Evolutionary conservation across 495 filamentous ascomycete species (phyloP).

Genomic region (Xanthoparmelia taractica): DNA sequence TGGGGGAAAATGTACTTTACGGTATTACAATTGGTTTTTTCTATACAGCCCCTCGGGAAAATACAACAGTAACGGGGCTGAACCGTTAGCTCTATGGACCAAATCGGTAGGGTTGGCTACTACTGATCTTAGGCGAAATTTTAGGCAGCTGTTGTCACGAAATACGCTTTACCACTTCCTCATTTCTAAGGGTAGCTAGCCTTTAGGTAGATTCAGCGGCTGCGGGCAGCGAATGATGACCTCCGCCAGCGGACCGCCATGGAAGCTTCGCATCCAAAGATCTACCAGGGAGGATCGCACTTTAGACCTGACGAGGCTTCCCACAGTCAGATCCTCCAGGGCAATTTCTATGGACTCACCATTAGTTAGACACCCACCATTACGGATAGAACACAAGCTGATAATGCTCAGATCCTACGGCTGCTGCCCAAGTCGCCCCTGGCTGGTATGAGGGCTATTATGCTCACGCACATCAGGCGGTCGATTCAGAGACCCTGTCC

Average conservation of each 20-base stretch:
- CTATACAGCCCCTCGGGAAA: too few relatives aligned
- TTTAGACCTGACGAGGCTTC: not conserved
- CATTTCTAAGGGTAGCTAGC: too few relatives aligned
- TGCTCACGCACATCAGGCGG: slow-evolving; percentile 23
- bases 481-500: slow-evolving; percentile 32
- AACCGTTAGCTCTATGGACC: too few relatives aligned
- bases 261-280: not conserved
- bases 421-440: not conserved
- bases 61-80: not conserved
- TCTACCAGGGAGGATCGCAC: not conserved
- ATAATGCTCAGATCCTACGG: not conserved
- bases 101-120: too few relatives aligned
- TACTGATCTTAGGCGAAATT: too few relatives aligned
- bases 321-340: not conserved
- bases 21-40: too few relatives aligned
- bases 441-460: not conserved
- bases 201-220: too few relatives aligned
- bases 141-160: too few relatives aligned
- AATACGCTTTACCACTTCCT: too few relatives aligned
- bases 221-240: too few relatives aligned
- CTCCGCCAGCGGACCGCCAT: too few relatives aligned
- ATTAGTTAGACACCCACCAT: not conserved
- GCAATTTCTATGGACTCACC: not conserved
- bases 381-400: not conserved
- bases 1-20: too few relatives aligned